These are phyloP conservation scores for Coix lacrymajobi DNA, from an alignment of 176 grass and related monocot species.

Conservation along the genomic window DNA sequence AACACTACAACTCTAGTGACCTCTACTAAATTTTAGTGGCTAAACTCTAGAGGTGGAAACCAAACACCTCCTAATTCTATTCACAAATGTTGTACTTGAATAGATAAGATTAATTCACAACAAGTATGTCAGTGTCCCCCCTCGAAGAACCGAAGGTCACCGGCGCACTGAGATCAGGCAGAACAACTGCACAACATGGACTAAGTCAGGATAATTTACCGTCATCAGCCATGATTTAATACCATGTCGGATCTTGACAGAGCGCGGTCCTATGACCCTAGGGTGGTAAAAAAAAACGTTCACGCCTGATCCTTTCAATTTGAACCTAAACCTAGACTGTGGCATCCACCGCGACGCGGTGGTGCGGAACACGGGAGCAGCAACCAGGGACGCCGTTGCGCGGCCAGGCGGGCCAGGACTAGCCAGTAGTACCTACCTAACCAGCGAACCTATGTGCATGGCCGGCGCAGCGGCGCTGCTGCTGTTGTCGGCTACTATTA, in stretches of 20 bases:
- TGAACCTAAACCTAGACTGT: neutral
- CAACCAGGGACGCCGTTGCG: too few relatives aligned
- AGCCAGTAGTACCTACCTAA: neutral
- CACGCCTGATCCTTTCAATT: neutral
- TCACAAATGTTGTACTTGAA: too few relatives aligned
- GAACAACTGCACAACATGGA: neutral
- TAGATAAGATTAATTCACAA: too few relatives aligned
- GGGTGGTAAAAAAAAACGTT: neutral
- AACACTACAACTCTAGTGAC: too few relatives aligned
- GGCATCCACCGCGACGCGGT: neutral
- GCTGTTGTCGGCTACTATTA: neutral
- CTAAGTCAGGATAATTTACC: neutral
- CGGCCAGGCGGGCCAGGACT: too few relatives aligned
- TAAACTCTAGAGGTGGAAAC: too few relatives aligned
- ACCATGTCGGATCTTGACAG: slow-evolving; percentile 17
- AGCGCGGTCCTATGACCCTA: neutral
- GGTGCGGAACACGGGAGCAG: too few relatives aligned
- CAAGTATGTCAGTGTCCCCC: too few relatives aligned
- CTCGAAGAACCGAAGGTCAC: neutral
- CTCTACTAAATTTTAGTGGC: too few relatives aligned
- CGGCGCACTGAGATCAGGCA: neutral
- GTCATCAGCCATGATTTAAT: neutral
- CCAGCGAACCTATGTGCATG: neutral
- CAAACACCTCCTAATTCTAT: too few relatives aligned
- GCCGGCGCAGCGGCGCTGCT: neutral